These are phyloP conservation scores for Aureobasidium sp. DNA, from an alignment of 2,329 filamentous ascomycete genomes.

Conservation along the genomic window DNA sequence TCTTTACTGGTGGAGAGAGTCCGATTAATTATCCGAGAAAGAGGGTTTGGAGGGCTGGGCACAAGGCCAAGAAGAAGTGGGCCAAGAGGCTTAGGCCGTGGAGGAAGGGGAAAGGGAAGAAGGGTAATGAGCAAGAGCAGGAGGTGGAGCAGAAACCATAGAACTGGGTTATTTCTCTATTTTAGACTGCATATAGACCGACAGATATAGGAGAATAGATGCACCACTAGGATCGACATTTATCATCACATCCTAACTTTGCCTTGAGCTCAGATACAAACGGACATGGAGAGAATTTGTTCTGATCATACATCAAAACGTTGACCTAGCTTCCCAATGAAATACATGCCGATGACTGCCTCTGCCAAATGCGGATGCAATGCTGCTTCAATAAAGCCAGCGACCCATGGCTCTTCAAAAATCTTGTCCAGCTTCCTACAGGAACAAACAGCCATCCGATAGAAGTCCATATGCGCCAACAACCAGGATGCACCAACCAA, in stretches of 20 bases:
- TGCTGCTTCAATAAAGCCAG: too few species aligned
- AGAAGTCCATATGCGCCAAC: too few species aligned
- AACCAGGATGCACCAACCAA: too few species aligned
- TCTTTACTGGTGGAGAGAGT: constrained; percentile 44
- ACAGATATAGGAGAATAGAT: not conserved
- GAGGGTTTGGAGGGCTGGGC: constrained; percentile 13
- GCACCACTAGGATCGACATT: not conserved
- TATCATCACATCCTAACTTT: not conserved
- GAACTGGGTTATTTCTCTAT: not conserved
- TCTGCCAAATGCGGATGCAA: too few species aligned
- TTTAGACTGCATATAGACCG: not conserved
- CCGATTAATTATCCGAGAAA: constrained; percentile 46
- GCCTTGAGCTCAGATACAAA: too few species aligned
- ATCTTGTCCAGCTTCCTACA: too few species aligned
- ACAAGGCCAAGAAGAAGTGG: constrained; percentile 16
- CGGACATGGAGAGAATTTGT: too few species aligned
- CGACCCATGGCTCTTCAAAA: too few species aligned
- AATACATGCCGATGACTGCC: too few species aligned
- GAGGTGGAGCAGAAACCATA: not conserved
- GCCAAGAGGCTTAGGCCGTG: not conserved
- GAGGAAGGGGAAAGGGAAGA: not conserved
- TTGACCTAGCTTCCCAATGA: too few species aligned
- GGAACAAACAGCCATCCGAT: too few species aligned
- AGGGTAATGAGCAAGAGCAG: not conserved
- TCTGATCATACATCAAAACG: too few species aligned